Percentiles rank a stretch among this genome's conserved stretches.
These are phyloP conservation scores for Phytophthora podocarpi DNA, from an alignment of 352 stramenopile genomes.

Conservation along the genomic window DNA sequence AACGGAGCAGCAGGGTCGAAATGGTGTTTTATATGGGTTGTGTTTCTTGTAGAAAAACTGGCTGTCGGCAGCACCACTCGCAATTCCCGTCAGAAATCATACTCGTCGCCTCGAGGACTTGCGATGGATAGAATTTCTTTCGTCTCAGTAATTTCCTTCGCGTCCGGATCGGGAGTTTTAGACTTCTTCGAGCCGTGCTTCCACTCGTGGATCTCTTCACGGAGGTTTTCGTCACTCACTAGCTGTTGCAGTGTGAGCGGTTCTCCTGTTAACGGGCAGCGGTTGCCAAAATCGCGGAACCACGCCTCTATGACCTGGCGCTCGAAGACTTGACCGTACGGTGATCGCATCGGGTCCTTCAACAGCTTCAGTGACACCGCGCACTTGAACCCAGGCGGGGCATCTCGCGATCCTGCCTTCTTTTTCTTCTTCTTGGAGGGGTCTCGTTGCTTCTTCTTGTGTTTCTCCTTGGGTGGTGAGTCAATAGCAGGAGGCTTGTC, in stretches of 20 bases:
- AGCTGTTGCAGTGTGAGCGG: constrained; percentile 64
- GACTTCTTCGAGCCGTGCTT: constrained; percentile 50
- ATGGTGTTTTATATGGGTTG: too few relatives aligned
- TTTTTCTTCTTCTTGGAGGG: constrained; percentile 49
- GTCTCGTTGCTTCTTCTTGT: constrained; percentile 33
- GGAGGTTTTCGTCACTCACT: constrained; percentile 54
- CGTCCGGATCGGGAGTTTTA: background rate
- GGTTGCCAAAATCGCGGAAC: constrained; percentile 85
- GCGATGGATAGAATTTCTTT: constrained; percentile 8
- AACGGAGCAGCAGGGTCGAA: too few relatives aligned
- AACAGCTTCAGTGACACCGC: constrained; percentile 76
- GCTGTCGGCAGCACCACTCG: too few relatives aligned
- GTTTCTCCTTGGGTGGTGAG: constrained; percentile 25
- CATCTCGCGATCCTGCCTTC: constrained; percentile 27
- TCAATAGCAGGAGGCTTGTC: constrained; percentile 28
- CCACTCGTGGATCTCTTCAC: constrained; percentile 66
- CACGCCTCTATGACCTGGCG: constrained; percentile 77
- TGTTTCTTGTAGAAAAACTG: too few relatives aligned
- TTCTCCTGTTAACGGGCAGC: constrained; percentile 76
- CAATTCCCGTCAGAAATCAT: constrained; percentile 27
- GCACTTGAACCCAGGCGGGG: constrained; percentile 71
- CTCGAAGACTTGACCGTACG: constrained; percentile 82
- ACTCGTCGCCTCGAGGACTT: constrained; percentile 28
- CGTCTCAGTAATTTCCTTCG: constrained; percentile 3
- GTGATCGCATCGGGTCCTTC: constrained; percentile 70